Conservation (phyloP, 2,329 filamentous ascomycete species). For the Ascochyta pisi region DNA sequence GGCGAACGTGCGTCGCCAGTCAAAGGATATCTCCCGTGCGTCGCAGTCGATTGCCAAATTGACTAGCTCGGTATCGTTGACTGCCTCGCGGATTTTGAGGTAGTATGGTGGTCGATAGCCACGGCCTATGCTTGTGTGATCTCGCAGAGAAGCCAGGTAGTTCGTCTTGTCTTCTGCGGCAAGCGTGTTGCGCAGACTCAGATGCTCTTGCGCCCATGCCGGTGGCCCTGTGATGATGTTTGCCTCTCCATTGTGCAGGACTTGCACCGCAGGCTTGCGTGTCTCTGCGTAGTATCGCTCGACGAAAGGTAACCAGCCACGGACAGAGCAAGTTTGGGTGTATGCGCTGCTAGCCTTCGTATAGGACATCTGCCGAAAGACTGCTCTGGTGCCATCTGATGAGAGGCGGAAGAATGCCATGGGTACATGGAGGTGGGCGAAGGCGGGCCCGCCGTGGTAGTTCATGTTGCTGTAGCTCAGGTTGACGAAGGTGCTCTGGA, state of each 20-base stretch:
- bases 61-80: constrained; percentile 28
- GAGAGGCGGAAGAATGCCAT: constrained; percentile 24
- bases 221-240: constrained; percentile 6
- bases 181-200: constrained; percentile 13
- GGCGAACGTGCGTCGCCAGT: constrained; percentile 24
- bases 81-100: constrained; percentile 19
- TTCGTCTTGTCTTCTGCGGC: constrained; percentile 5
- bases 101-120: constrained; percentile 29
- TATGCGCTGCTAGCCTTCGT: background rate
- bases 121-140: constrained; percentile 25
- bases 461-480: constrained; percentile 28
- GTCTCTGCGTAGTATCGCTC: constrained; percentile 25
- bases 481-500: constrained; percentile 21
- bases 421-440: constrained; percentile 24
- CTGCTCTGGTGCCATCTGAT: constrained; percentile 13
- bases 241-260: constrained; percentile 13
- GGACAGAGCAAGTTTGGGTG: constrained; percentile 16
- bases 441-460: constrained; percentile 12
- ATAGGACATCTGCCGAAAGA: constrained; percentile 21
- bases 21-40: constrained; percentile 23
- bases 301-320: constrained; percentile 30
- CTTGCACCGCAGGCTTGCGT: constrained; percentile 10
- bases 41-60: constrained; percentile 23
- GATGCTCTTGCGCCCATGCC: constrained; percentile 23
- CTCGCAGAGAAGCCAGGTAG: constrained; percentile 15